Base-by-base conservation (phyloP, 148 eudicot genomes). In the Dysphania ambrosioides region DNA sequence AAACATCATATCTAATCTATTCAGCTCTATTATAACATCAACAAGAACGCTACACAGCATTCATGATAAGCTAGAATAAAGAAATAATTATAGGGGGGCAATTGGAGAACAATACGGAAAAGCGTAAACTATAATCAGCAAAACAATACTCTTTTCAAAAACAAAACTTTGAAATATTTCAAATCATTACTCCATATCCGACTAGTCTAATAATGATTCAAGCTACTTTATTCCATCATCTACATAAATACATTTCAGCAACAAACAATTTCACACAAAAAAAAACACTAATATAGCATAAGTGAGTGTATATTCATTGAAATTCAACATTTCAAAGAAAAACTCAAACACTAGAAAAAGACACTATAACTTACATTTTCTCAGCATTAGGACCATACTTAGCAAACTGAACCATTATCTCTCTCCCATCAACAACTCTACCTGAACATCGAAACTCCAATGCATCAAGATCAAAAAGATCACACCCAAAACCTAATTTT, bases 341-440 rank as follows among this genome's bases (percentile, higher is more conserved):
- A 65, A 7, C 12, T 16, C 8, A 30, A 19, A 79, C 26, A 66
- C 1, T 8, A 6, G 2, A 13, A 24, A 15, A 44, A 80, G 0
- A 8, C 1, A 13, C 0, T 31, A 8, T 1, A 5, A 57, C 87
- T 78, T 71, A 84, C 89, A 86, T 86, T 51, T 82, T 66, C 70
- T 86, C 89, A 2, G 89, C 89, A 76, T 86, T 82, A 6, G 86
- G 87, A 23, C 89, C 87, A 44, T 86, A 86, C 62, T 86, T 86
- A 0, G 87, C 89, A 74, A 86, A 86, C 42, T 86, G 89, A 4
- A 86, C 89, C 76, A 81, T 82, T 41, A 86, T 86, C 79, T 86
- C 87, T 76, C 89, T 70, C 6, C 87, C 89, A 80, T 84, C 87
- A 57, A 86, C 89, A 47, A 73, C 81, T 76, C 68, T 84, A 36